Evolutionary conservation across 306 rosid genomes (phyloP).

Genomic region (Boehmeria nivea): DNA sequence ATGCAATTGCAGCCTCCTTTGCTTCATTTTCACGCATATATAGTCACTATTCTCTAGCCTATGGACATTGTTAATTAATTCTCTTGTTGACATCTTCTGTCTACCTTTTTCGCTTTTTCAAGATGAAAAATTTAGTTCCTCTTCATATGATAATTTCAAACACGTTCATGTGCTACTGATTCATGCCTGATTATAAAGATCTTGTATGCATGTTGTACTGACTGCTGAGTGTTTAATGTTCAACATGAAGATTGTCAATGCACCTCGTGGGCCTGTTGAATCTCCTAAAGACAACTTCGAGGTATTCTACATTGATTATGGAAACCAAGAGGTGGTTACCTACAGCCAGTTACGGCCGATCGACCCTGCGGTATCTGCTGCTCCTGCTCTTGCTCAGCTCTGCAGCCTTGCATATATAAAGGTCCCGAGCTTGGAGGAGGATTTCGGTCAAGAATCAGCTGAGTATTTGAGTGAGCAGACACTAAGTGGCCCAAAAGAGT

Average conservation of each 20-base stretch:
- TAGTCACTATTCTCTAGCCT: too few species aligned
- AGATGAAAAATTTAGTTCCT: too few species aligned
- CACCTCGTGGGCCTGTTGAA: constrained; percentile 84
- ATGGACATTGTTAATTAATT: too few species aligned
- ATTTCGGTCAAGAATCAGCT: constrained; percentile 91
- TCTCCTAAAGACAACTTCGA: constrained; percentile 72
- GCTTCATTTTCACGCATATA: too few species aligned
- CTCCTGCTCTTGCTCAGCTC: constrained; percentile 87
- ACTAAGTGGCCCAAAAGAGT: constrained; percentile 59
- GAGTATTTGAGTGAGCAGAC: constrained; percentile 68
- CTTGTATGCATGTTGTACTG: not conserved
- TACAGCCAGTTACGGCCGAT: constrained; percentile 72
- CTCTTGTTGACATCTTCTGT: too few species aligned
- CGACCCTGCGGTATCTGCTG: constrained; percentile 69
- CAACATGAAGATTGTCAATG: constrained; percentile 62
- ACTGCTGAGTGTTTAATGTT: constrained; percentile 20
- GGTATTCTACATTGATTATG: constrained; percentile 89
- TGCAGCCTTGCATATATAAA: constrained; percentile 86
- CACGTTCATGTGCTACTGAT: not conserved
- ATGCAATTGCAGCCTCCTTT: too few species aligned
- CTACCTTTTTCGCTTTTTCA: too few species aligned
- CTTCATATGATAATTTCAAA: too few species aligned
- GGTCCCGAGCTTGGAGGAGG: constrained; percentile 79
- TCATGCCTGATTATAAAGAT: not conserved
- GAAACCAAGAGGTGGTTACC: constrained; percentile 83